These are phyloP conservation scores for Hypomyces rosellus DNA, from an alignment of 2,329 filamentous ascomycete genomes.

Conservation along the genomic window DNA sequence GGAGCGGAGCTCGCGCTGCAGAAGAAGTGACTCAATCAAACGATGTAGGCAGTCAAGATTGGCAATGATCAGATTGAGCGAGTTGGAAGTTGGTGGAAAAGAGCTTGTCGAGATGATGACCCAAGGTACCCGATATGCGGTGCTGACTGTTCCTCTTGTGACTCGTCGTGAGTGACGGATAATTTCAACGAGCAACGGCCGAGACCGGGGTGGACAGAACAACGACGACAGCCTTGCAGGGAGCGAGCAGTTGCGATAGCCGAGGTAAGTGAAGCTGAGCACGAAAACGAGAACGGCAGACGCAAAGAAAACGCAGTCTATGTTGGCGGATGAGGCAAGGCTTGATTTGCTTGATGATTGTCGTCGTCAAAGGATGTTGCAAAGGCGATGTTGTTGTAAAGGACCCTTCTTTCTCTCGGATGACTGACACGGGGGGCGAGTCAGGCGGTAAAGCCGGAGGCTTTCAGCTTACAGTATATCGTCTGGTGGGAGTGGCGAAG, in stretches of 20 bases:
- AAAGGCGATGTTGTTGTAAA: conserved; percentile 4
- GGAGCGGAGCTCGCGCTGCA: conserved; percentile 26
- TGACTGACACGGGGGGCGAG: conserved; percentile 14
- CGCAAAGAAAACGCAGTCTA: not conserved
- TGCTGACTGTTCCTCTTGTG: conserved; percentile 10
- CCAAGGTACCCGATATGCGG: conserved; percentile 21
- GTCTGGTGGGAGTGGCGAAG: conserved; percentile 18
- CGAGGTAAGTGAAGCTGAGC: conserved; percentile 1
- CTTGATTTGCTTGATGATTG: not conserved
- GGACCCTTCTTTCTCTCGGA: conserved; percentile 29
- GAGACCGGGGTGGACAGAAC: conserved; percentile 12
- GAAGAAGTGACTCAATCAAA: conserved; percentile 18
- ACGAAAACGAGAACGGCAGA: not conserved
- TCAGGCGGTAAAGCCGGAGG: conserved; percentile 15
- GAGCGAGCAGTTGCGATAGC: not conserved
- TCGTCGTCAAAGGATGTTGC: not conserved
- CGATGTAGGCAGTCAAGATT: conserved; percentile 7
- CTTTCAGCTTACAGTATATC: conserved; percentile 9
- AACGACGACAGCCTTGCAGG: conserved; percentile 5
- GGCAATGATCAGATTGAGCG: conserved; percentile 18
- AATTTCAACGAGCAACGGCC: conserved; percentile 7
- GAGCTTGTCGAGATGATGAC: conserved; percentile 17
- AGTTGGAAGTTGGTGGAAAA: conserved; percentile 9
- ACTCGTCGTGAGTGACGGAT: conserved; percentile 2
- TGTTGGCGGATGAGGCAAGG: not conserved